phyloP scores from a whole-genome alignment of 179 eudicot species.

The Corrigiola litoralis region DNA sequence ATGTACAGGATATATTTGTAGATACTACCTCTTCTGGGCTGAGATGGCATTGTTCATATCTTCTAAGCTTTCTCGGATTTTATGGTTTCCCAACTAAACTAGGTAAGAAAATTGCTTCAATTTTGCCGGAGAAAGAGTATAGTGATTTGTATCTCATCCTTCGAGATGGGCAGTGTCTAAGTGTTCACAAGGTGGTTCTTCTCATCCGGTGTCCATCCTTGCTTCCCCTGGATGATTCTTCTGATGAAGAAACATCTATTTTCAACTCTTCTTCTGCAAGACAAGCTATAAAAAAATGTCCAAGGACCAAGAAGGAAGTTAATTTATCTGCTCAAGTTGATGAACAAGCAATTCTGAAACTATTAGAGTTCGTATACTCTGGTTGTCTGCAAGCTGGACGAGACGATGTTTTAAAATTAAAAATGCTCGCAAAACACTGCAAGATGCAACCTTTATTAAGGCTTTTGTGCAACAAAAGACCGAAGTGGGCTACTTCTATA shows the following conservation, averaged over 20 bases:
- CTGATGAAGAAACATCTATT: conserved; percentile 18
- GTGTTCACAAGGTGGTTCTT: conserved; percentile 66
- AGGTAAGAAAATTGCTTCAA: conserved; percentile 43
- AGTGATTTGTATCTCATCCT: conserved; percentile 58
- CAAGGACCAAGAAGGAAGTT: conserved; percentile 36
- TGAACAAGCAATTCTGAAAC: conserved; percentile 46
- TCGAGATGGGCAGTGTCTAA: conserved; percentile 40
- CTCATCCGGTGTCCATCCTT: conserved; percentile 59
- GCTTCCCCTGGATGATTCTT: conserved; percentile 40
- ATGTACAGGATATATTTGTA: conserved; percentile 41
- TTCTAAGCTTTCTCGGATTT: conserved; percentile 57
- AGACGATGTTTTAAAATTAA: conserved; percentile 51
- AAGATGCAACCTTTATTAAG: conserved; percentile 50
- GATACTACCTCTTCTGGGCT: conserved; percentile 45
- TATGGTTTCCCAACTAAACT: conserved; percentile 71
- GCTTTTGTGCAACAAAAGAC: conserved; percentile 46
- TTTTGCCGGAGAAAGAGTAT: conserved; percentile 41
- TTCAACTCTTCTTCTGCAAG: conserved; percentile 12
- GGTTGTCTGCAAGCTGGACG: conserved; percentile 54
- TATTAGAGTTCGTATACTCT: conserved; percentile 63
- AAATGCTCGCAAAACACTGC: conserved; percentile 60
- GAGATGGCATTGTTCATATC: conserved; percentile 67
- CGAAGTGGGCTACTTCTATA: conserved; percentile 62
- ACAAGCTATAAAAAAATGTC: conserved; percentile 18
- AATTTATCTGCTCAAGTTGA: conserved; percentile 71